These are phyloP conservation scores for Candida corydali DNA, from an alignment of 805 yeast genomes.

Conservation along the genomic window DNA sequence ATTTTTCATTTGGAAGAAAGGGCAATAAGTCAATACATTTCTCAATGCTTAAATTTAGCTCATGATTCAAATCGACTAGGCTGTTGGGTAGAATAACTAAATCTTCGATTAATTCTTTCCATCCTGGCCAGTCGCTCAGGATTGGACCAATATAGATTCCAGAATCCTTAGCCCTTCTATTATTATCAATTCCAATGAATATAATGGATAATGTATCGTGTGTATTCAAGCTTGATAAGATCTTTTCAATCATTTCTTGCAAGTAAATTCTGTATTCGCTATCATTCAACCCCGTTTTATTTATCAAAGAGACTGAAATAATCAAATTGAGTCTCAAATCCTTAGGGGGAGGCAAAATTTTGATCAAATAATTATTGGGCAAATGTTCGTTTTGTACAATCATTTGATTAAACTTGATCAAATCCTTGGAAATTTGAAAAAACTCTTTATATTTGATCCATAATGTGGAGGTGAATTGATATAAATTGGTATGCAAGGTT, in stretches of 20 bases:
- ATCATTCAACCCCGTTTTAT: slow-evolving; percentile 18
- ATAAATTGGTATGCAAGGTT: slow-evolving; percentile 25
- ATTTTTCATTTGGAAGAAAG: slow-evolving; percentile 12
- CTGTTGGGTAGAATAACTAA: slow-evolving; percentile 20
- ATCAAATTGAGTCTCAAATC: slow-evolving; percentile 37
- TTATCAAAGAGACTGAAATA: slow-evolving; percentile 36
- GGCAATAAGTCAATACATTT: slow-evolving; percentile 25
- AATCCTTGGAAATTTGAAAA: slow-evolving; percentile 34
- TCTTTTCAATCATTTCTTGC: slow-evolving; percentile 17
- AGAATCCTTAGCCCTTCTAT: slow-evolving; percentile 27
- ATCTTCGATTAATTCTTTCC: slow-evolving; percentile 41
- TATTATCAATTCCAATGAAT: slow-evolving; percentile 43
- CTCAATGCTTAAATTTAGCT: slow-evolving; percentile 20
- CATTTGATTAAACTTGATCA: slow-evolving; percentile 31
- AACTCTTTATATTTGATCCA: slow-evolving; percentile 40
- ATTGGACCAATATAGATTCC: slow-evolving; percentile 49
- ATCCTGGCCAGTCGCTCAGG: slow-evolving; percentile 43
- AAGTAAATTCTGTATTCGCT: slow-evolving; percentile 23
- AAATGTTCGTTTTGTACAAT: slow-evolving; percentile 31
- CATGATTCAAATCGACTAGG: slow-evolving; percentile 16
- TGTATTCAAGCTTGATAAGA: slow-evolving; percentile 26
- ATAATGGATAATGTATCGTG: slow-evolving; percentile 47
- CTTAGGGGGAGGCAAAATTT: slow-evolving; percentile 40
- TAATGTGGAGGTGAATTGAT: slow-evolving; percentile 48
- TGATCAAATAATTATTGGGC: slow-evolving; percentile 34